Percentiles rank a stretch among this genome's conserved stretches.
Conservation (phyloP, 1,284 basidiomycete species). For the Naganishia cerealis region DNA sequence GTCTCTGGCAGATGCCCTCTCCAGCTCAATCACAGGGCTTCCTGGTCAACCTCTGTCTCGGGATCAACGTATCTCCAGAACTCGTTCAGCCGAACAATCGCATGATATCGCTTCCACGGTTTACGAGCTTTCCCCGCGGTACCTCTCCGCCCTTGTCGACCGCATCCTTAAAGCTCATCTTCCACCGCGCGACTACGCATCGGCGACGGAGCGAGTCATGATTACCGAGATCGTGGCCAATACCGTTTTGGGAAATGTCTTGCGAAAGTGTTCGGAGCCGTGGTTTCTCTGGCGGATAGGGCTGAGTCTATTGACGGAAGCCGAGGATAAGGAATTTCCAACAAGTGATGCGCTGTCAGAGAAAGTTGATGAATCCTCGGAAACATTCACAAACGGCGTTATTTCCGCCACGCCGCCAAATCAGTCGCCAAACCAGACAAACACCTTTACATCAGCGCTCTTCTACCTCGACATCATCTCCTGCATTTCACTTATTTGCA, state of each 20-base stretch:
- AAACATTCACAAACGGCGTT: background rate
- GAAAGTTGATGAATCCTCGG: background rate
- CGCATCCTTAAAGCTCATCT: constrained; percentile 48
- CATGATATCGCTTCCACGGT: background rate
- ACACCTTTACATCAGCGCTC: background rate
- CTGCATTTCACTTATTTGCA: background rate
- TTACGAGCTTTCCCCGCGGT: constrained; percentile 44
- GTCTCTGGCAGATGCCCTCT: constrained; percentile 18
- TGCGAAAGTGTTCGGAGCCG: constrained; percentile 47
- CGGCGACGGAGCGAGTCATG: constrained; percentile 50
- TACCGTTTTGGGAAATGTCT: constrained; percentile 48
- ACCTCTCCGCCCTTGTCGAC: constrained; percentile 51
- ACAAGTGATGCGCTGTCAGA: background rate
- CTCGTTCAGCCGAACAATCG: background rate
- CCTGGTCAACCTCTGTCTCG: background rate
- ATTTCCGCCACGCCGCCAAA: background rate
- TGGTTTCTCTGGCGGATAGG: constrained; percentile 52
- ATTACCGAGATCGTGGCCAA: constrained; percentile 54
- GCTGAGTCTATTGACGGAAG: constrained; percentile 37
- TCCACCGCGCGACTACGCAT: constrained; percentile 47
- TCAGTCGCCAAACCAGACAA: background rate
- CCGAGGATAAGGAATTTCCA: constrained; percentile 23
- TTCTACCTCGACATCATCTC: background rate
- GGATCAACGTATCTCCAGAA: background rate
- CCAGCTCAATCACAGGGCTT: constrained; percentile 18